These are phyloP conservation scores for Cladosporium sp. DNA, from an alignment of 2,329 filamentous ascomycete species.

Conservation along the genomic window DNA sequence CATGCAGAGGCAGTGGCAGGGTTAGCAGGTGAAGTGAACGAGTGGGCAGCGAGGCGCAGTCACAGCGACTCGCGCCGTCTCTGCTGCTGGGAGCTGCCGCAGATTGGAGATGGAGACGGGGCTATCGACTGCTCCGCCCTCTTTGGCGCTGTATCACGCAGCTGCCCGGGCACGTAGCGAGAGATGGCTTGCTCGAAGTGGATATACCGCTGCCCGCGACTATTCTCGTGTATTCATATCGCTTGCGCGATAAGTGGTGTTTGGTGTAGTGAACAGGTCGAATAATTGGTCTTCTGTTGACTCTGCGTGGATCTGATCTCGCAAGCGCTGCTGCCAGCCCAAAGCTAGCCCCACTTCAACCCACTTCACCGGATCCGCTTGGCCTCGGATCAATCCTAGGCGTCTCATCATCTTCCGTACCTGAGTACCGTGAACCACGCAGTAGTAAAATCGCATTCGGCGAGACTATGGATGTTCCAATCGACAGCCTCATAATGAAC, in stretches of 20 bases:
- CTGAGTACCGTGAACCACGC: not conserved
- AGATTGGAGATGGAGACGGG: not conserved
- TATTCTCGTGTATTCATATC: not conserved
- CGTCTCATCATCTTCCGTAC: not conserved
- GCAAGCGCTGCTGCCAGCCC: not conserved
- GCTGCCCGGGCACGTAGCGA: not conserved
- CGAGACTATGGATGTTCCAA: no score
- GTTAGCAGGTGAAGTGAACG: not conserved
- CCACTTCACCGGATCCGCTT: not conserved
- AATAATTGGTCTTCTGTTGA: not conserved
- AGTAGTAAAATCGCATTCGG: no score
- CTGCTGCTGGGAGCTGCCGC: not conserved
- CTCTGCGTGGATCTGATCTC: not conserved
- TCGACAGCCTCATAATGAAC: no score
- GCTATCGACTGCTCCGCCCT: not conserved
- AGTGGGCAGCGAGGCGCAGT: not conserved
- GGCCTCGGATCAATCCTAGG: not conserved
- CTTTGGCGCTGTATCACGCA: not conserved
- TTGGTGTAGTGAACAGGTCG: not conserved
- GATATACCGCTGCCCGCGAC: not conserved
- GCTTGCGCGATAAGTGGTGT: not conserved
- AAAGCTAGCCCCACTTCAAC: not conserved
- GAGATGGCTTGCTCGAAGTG: not conserved
- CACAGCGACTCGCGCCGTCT: not conserved
- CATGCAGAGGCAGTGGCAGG: not conserved